Evolutionary conservation across 1,284 basidiomycete genomes (phyloP).

Genomic region (Rhizoctonia solani): DNA sequence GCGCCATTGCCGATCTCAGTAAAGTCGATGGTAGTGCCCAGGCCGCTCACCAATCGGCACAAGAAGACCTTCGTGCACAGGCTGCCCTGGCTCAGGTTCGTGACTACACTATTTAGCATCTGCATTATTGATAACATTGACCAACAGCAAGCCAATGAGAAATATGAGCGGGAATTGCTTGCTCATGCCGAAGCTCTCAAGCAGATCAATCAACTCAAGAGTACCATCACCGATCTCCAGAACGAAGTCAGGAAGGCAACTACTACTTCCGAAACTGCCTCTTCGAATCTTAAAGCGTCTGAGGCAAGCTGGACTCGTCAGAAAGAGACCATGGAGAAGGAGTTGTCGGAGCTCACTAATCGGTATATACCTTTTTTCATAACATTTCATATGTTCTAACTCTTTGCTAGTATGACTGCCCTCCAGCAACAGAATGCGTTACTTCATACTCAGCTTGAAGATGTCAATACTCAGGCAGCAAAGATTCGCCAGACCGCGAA

Average conservation of each 20-base stretch:
- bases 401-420: conserved; percentile 64
- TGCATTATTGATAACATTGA: neutral
- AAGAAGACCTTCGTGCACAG: conserved; percentile 65
- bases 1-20: conserved; percentile 73
- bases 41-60: conserved; percentile 63
- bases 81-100: conserved; percentile 71
- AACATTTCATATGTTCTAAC: neutral
- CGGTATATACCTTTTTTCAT: conserved; percentile 53
- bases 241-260: conserved; percentile 59
- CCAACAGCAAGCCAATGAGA: conserved; percentile 71
- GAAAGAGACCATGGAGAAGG: conserved; percentile 74
- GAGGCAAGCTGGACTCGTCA: conserved; percentile 82
- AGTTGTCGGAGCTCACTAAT: conserved; percentile 69
- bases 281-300: conserved; percentile 68
- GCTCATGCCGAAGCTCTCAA: conserved; percentile 84
- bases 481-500: conserved; percentile 71
- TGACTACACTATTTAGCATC: neutral
- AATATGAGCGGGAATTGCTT: conserved; percentile 79
- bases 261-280: conserved; percentile 70
- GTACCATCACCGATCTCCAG: conserved; percentile 60
- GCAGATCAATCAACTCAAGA: conserved; percentile 64
- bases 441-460: conserved; percentile 83
- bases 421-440: conserved; percentile 76
- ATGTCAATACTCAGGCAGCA: conserved; percentile 79
- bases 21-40: conserved; percentile 68